Evolutionary conservation across 257 asterid genomes (phyloP).

Genomic region (Ligustrum vulgare): DNA sequence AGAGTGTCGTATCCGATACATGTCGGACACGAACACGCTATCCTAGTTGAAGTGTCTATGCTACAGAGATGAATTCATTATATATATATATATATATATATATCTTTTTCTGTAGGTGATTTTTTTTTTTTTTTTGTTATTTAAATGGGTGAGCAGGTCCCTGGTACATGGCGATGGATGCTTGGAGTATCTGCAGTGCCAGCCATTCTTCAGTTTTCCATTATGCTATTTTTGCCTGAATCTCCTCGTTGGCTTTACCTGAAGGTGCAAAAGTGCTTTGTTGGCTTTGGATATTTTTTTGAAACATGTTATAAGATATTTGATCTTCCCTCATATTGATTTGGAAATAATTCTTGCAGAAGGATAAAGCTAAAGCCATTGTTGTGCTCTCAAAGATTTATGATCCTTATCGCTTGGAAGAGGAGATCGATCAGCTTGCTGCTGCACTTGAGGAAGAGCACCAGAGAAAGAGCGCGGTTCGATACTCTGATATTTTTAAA

Average conservation of each 20-base stretch:
- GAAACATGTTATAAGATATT: background rate
- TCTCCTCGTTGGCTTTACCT: constrained; percentile 98
- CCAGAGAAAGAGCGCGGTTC: constrained; percentile 46
- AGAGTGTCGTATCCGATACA: too few species aligned
- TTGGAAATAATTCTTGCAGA: constrained; percentile 41
- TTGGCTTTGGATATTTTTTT: constrained; percentile 12
- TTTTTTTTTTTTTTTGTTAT: constrained; percentile 6
- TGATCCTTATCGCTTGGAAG: constrained; percentile 72
- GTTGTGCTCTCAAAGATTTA: constrained; percentile 88
- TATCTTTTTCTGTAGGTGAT: constrained; percentile 11
- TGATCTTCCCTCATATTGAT: constrained; percentile 1
- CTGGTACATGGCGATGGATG: constrained; percentile 99
- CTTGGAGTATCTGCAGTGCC: constrained; percentile 91
- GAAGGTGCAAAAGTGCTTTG: constrained; percentile 44
- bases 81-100: too few species aligned
- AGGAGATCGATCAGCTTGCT: constrained; percentile 82
- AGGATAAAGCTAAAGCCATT: constrained; percentile 74
- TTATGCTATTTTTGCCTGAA: constrained; percentile 89
- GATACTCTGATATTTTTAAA: constrained; percentile 63
- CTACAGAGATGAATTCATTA: too few species aligned
- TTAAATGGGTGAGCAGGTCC: constrained; percentile 54
- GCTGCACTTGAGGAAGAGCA: constrained; percentile 74
- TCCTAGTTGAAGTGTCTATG: too few species aligned
- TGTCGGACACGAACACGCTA: too few species aligned
- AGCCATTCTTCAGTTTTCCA: constrained; percentile 68